Evolutionary conservation across 352 stramenopile genomes (phyloP).

Genomic region (Phytophthora ramorum): DNA sequence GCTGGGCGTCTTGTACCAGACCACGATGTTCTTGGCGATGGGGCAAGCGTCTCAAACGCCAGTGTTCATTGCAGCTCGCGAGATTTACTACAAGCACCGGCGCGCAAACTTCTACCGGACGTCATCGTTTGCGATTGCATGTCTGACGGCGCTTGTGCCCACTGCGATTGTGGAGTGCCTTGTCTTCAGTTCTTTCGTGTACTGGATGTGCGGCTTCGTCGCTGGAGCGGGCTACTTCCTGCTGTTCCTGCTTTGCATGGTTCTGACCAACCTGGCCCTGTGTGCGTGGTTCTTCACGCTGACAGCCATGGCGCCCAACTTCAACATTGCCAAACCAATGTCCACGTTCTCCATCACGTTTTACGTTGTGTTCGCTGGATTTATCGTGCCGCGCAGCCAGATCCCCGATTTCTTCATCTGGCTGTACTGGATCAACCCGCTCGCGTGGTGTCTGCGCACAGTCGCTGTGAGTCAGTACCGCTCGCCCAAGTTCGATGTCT

Average conservation of each 20-base stretch:
- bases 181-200: conserved; percentile 74
- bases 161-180: conserved; percentile 51
- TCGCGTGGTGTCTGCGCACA: conserved; percentile 48
- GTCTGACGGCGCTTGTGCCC: conserved; percentile 19
- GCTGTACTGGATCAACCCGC: conserved; percentile 66
- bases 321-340: conserved; percentile 34
- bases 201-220: conserved; percentile 80
- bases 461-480: conserved; percentile 48
- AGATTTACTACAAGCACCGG: conserved; percentile 76
- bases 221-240: conserved; percentile 15
- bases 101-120: conserved; percentile 69
- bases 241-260: conserved; percentile 25
- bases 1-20: conserved; percentile 72
- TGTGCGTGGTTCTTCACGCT: conserved; percentile 35
- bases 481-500: conserved; percentile 34
- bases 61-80: conserved; percentile 55
- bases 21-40: conserved; percentile 65
- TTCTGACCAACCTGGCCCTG: conserved; percentile 22
- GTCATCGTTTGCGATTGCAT: conserved; percentile 56
- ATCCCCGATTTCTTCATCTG: conserved; percentile 56
- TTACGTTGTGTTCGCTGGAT: conserved; percentile 53
- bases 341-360: conserved; percentile 37
- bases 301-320: conserved; percentile 24
- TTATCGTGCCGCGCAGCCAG: conserved; percentile 34
- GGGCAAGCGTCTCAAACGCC: conserved; percentile 66